These are phyloP conservation scores for Corinectria fuckeliana DNA, from an alignment of 2,329 filamentous ascomycete species.

Conservation along the genomic window DNA sequence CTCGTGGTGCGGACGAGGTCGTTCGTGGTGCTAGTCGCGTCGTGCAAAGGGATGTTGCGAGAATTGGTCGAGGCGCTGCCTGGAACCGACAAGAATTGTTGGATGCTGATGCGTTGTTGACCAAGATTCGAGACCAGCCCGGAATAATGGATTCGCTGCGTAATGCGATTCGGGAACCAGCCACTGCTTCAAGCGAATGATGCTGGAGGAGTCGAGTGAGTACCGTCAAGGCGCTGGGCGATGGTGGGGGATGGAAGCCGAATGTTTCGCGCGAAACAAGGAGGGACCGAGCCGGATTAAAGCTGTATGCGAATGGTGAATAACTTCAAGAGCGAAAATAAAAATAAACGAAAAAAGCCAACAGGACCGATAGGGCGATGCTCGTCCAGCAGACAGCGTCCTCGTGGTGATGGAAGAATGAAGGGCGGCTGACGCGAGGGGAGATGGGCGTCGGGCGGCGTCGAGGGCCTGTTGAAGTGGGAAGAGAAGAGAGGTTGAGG, in stretches of 20 bases:
- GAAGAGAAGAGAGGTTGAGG: conserved; percentile 37
- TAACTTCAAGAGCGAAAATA: conserved; percentile 37
- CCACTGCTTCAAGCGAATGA: conserved; percentile 56
- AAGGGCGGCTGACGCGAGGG: conserved; percentile 38
- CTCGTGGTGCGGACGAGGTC: conserved; percentile 10
- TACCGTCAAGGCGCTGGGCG: conserved; percentile 50
- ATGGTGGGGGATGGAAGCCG: conserved; percentile 41
- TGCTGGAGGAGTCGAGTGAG: conserved; percentile 40
- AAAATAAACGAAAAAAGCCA: no score
- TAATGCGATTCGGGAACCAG: conserved; percentile 42
- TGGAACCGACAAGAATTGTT: conserved; percentile 34
- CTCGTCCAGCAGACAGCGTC: conserved; percentile 37
- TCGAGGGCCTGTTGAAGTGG: conserved; percentile 36
- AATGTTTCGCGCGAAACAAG: conserved; percentile 38
- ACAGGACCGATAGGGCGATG: conserved; percentile 34
- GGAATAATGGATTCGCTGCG: conserved; percentile 43
- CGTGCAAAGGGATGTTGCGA: conserved; percentile 15
- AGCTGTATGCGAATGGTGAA: conserved; percentile 52
- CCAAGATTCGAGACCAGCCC: conserved; percentile 57
- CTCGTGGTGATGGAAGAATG: conserved; percentile 37
- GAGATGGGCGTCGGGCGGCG: conserved; percentile 33
- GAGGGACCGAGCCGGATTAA: conserved; percentile 47
- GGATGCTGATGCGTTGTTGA: conserved; percentile 37
- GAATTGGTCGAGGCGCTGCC: conserved; percentile 45
- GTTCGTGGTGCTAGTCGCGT: conserved; percentile 5